Base-by-base conservation (phyloP, 257 asterid species). In the Phtheirospermum japonicum region DNA sequence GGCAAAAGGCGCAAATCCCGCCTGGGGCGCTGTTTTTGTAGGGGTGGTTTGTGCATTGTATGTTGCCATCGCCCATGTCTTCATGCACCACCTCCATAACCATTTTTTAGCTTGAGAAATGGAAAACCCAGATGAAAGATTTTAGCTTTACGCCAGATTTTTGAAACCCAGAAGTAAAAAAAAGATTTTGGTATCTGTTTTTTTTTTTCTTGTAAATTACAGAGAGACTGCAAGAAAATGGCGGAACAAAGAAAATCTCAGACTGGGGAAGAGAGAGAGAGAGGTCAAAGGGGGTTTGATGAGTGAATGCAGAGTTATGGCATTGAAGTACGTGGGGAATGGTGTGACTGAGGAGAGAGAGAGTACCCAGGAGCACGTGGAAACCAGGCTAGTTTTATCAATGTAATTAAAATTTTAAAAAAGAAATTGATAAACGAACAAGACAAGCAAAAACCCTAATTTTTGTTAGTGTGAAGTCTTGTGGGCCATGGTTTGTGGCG, bases 11-110 rank as follows among this genome's bases (percentile, higher is more conserved):
- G 74, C 99, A 93, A 79, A 93, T 84, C 75, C 99, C 99, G 45
- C 99, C 99, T 7, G 94, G 92, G 10, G 80, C 78, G 63, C 78
- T 93, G 85, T 78, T 93, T 13, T 84, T 85, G 87, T 82, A 83
- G 0, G 95, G 96, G 39, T 93, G 99, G 64, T 82, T 82, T 7
- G 80, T 65, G 70, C 99, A 93, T 58, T 82, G 93, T 88, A 82
- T 82, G 72, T 36, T 80, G 13, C 85, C 90, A 30, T 87, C 99
- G 1, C 85, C 96, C 85, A 82, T 78, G 28, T 93, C 99, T 65
- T 93, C 99, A 64, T 83, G 97, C 80, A 89, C 88, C 50, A 88
- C 96, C 70, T 93, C 97, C 95, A 83, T 85, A 72, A 87, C 99
- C 97, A 89, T 89, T 75, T 66, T 71, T 56, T 0, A 19, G 20